Evolutionary conservation across 2,329 filamentous ascomycete species (phyloP).

Genomic region (Conoideocrella luteorostrata): DNA sequence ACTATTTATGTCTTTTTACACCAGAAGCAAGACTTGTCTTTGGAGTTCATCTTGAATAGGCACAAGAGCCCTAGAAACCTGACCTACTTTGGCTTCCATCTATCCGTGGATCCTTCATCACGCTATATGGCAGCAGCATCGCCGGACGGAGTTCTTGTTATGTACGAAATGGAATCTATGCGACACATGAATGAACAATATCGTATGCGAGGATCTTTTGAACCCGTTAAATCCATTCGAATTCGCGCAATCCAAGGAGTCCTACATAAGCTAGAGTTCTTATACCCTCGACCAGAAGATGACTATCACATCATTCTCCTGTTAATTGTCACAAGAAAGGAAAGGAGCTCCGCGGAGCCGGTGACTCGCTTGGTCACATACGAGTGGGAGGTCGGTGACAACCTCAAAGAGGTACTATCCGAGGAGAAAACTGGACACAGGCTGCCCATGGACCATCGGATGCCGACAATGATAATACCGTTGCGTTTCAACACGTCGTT

Average conservation of each 20-base stretch:
- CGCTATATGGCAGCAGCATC: constrained; percentile 64
- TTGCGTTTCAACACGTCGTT: constrained; percentile 66
- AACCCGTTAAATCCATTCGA: constrained; percentile 48
- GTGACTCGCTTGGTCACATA: constrained; percentile 49
- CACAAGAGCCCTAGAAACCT: constrained; percentile 52
- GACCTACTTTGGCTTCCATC: constrained; percentile 55
- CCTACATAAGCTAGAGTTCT: constrained; percentile 83
- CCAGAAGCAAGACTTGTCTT: constrained; percentile 32
- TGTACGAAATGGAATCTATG: constrained; percentile 63
- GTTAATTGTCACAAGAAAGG: constrained; percentile 48
- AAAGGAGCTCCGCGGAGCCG: constrained; percentile 18
- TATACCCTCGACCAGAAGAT: constrained; percentile 63
- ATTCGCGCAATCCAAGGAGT: constrained; percentile 54
- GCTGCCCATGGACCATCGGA: constrained; percentile 44
- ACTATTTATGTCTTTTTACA: constrained; percentile 70
- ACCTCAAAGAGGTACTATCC: constrained; percentile 37
- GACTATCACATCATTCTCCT: constrained; percentile 70
- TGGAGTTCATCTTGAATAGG: constrained; percentile 55
- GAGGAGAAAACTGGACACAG: constrained; percentile 43
- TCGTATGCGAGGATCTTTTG: constrained; percentile 35
- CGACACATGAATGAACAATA: constrained; percentile 45
- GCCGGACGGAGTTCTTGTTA: constrained; percentile 60
- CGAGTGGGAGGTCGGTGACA: constrained; percentile 52
- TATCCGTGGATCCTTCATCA: constrained; percentile 74
- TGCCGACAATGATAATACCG: constrained; percentile 67